phyloP scores from a whole-genome alignment of 192 early-diverging fungal species.

The Coemansia sp. region DNA sequence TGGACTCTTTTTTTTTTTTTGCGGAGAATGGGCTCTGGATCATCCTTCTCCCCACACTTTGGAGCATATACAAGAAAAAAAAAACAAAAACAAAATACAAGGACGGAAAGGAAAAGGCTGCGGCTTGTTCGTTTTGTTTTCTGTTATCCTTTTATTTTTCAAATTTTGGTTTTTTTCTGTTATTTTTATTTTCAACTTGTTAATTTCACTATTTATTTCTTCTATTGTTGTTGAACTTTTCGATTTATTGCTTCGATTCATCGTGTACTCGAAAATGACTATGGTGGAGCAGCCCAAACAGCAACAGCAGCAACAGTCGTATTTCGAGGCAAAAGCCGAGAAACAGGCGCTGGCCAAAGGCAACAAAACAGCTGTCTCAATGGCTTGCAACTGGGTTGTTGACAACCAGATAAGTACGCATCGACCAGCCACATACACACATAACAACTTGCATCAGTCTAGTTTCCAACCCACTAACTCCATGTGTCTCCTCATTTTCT shows the following conservation, averaged over 20 bases:
- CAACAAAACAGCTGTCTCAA: neutral
- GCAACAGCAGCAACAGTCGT: conserved; percentile 7
- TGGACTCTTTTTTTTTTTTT: neutral
- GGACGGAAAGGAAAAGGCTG: too few species aligned
- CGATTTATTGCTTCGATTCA: neutral
- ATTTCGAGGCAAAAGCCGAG: conserved; percentile 18
- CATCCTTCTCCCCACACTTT: neutral
- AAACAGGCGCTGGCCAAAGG: conserved; percentile 13
- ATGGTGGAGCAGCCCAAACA: conserved; percentile 18
- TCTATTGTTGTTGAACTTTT: conserved; percentile 1
- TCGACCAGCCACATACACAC: neutral
- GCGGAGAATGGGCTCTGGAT: neutral
- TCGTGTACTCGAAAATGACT: conserved; percentile 18
- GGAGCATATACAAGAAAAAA: neutral
- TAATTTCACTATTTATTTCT: conserved; percentile 8
- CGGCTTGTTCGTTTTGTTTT: neutral
- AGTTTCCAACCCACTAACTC: too few species aligned
- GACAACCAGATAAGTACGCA: conserved; percentile 41
- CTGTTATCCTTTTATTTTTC: neutral
- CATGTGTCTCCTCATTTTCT: neutral
- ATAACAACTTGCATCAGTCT: neutral
- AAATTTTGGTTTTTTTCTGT: neutral
- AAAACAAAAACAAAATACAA: neutral
- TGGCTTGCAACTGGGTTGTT: conserved; percentile 36
- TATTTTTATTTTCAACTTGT: neutral